Base-by-base conservation (phyloP, 495 filamentous ascomycete species). In the Aspergillus conjunctus region DNA sequence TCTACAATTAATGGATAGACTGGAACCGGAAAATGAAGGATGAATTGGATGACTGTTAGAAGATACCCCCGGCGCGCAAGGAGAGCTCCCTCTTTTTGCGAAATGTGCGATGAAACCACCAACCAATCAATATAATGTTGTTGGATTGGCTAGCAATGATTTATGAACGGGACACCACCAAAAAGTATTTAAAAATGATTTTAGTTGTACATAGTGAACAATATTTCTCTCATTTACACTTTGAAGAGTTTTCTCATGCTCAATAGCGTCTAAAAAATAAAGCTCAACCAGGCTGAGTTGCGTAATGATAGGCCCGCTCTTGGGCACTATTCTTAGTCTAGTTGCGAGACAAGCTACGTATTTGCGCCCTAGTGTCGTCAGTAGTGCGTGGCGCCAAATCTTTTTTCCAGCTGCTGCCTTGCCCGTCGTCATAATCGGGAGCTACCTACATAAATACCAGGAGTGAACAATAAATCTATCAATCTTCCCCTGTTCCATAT, bases 1-100 rank as follows among this genome's bases (percentile, higher is more conserved):
- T 11, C 20, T 49, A 43, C 39, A 15, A 14, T 59, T 74, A 74
- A 77, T 74, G 73, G 68, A 78, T 76, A 76, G 73, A 78, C 54
- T 52, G 66, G 55, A 56, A 15, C 41, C 57, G 15, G 61, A 60
- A 69, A 71, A 69, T 67, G 56, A 60, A 58, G 53, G 63, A 66
- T 58, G 56, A 54, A 66, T 56, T 62, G 62, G 68, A 66, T 65
- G 68, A 73, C 68, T 67, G 68, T 66, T 76, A 78, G 73, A 78
- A 66, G 75, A 78, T 78, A 78, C 75, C 75, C 37, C 75, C 66
- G 54, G 71, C 60, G 67, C 58, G 56, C 60, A 49, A 48, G 33
- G 56, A 54, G 45, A 51, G n/a, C 53, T 43, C 30, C 43, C 43
- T 53, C 34, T 58, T 53, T 18, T 21, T 53, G 62, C 57, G 54